Conservation (phyloP, 2,329 filamentous ascomycete species). For the Ceratocystis papillata region DNA sequence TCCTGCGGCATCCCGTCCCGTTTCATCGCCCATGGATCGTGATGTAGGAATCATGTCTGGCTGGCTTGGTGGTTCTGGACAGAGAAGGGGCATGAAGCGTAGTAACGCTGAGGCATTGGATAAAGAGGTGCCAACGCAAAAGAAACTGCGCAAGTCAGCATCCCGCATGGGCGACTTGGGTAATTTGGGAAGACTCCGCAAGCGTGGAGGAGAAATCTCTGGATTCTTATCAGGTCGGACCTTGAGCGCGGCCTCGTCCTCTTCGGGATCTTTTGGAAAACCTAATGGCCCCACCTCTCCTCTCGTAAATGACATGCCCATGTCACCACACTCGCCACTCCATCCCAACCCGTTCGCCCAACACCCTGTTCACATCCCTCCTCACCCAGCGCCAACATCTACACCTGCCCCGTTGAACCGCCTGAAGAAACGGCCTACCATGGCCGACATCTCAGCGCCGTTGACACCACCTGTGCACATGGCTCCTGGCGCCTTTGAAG, state of each 20-base stretch:
- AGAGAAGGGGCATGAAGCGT: conserved; percentile 43
- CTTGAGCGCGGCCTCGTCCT: conserved; percentile 28
- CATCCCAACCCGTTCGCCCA: conserved; percentile 20
- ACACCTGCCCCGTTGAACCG: conserved; percentile 17
- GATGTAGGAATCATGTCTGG: conserved; percentile 18
- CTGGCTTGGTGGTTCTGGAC: conserved; percentile 18
- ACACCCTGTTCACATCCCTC: conserved; percentile 14
- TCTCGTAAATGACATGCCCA: conserved; percentile 8
- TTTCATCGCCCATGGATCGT: conserved; percentile 26
- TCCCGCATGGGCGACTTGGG: conserved; percentile 37
- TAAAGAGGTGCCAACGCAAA: conserved; percentile 30
- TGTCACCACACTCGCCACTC: conserved; percentile 22
- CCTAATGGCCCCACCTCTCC: conserved; percentile 24
- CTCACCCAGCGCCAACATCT: conserved; percentile 13
- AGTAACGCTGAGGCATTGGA: conserved; percentile 34
- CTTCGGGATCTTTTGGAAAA: conserved; percentile 26
- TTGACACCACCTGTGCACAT: conserved; percentile 22
- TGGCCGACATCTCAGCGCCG: conserved; percentile 24
- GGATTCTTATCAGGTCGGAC: conserved; percentile 24
- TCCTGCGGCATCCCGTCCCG: conserved; percentile 20
- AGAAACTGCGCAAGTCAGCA: conserved; percentile 45
- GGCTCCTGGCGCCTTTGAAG: conserved; percentile 21
- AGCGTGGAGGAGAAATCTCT: conserved; percentile 26
- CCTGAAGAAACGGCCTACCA: conserved; percentile 24
- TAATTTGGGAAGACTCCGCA: conserved; percentile 31